Evolutionary conservation across 2,329 filamentous ascomycete species (phyloP).

Genomic region (Aspergillus awamori): DNA sequence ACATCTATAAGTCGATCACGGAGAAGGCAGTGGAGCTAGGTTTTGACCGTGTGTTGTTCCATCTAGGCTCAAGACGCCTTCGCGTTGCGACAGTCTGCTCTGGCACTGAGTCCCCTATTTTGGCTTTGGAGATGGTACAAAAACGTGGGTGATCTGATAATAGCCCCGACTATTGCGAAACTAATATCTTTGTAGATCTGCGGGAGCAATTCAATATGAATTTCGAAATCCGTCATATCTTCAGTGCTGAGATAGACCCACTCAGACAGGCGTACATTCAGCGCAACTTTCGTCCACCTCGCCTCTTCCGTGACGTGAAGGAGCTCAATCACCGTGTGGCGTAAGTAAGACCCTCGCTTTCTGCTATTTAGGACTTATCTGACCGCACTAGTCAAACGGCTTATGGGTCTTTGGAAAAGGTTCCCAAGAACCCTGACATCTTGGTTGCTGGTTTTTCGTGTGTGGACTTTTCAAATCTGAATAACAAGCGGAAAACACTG

Average conservation of each 20-base stretch:
- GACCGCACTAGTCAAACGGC: slow-evolving; percentile 60
- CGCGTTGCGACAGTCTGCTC: slow-evolving; percentile 74
- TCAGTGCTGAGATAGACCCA: slow-evolving; percentile 65
- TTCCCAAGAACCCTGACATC: slow-evolving; percentile 64
- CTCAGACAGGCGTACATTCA: slow-evolving; percentile 68
- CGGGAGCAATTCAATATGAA: slow-evolving; percentile 34
- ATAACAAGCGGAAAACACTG: slow-evolving; percentile 57
- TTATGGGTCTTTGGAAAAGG: slow-evolving; percentile 60
- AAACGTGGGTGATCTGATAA: slow-evolving; percentile 41
- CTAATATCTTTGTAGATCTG: slow-evolving; percentile 30
- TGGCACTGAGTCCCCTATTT: slow-evolving; percentile 73
- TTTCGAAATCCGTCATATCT: slow-evolving; percentile 58
- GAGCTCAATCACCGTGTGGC: slow-evolving; percentile 56
- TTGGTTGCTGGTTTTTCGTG: slow-evolving; percentile 75
- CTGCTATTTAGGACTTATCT: slow-evolving; percentile 6
- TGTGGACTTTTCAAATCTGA: slow-evolving; percentile 72
- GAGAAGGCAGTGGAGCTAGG: slow-evolving; percentile 25
- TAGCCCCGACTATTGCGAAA: not conserved
- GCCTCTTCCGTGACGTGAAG: slow-evolving; percentile 62
- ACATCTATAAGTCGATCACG: slow-evolving; percentile 35
- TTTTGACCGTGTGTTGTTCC: slow-evolving; percentile 51
- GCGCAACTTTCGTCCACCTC: slow-evolving; percentile 57
- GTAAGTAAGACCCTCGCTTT: slow-evolving; percentile 41
- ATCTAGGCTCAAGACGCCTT: slow-evolving; percentile 45
- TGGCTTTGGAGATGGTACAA: slow-evolving; percentile 63